These are phyloP conservation scores for Didymella glomerata DNA, from an alignment of 2,329 filamentous ascomycete species.

Conservation along the genomic window DNA sequence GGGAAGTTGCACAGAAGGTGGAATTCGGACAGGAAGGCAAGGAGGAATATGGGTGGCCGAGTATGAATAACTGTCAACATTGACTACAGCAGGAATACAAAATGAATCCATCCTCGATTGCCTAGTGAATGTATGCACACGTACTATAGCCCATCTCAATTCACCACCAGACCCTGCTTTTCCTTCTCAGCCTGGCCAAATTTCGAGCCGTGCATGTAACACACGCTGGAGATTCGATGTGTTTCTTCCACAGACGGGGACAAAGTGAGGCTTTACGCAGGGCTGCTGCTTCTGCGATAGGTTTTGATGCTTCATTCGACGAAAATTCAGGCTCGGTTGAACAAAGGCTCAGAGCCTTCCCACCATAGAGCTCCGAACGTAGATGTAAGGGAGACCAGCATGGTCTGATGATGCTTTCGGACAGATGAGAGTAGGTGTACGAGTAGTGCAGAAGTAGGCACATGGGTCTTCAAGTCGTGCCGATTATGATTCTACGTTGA, in stretches of 20 bases:
- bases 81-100: too few species aligned
- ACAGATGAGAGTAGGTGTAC: neutral
- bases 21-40: too few species aligned
- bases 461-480: neutral
- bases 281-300: neutral
- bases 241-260: neutral
- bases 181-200: neutral
- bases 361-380: too few species aligned
- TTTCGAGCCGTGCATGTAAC: neutral
- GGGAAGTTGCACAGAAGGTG: too few species aligned
- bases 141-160: too few species aligned
- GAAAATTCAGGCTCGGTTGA: neutral
- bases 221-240: neutral
- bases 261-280: neutral
- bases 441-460: conserved; percentile 1
- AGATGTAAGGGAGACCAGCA: neutral
- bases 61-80: too few species aligned
- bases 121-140: too few species aligned
- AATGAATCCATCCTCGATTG: too few species aligned
- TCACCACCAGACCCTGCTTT: neutral
- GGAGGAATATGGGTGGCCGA: too few species aligned
- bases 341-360: neutral
- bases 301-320: neutral
- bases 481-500: neutral
- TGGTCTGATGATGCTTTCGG: neutral